phyloP scores from a whole-genome alignment of 2,329 filamentous ascomycete species.

The Aspergillus sp. region DNA sequence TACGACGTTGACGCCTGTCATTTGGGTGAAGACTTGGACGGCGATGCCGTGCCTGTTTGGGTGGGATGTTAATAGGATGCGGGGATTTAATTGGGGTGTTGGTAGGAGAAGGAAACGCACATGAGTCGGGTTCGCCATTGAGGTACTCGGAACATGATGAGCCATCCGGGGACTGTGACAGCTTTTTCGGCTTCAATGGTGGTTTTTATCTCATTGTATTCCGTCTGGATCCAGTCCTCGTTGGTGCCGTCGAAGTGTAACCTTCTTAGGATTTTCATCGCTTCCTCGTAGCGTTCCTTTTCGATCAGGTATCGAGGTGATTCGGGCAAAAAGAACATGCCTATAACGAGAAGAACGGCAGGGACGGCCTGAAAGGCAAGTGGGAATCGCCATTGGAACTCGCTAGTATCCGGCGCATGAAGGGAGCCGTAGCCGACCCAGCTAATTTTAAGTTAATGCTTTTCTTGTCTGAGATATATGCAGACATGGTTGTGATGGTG shows the following conservation, averaged over 20 bases:
- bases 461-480: not conserved
- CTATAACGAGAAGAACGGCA: constrained; percentile 38
- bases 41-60: constrained; percentile 54
- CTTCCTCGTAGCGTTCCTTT: constrained; percentile 53
- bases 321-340: constrained; percentile 38
- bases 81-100: too few species aligned
- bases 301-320: constrained; percentile 42
- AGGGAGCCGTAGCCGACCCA: constrained; percentile 54
- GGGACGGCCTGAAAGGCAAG: constrained; percentile 44
- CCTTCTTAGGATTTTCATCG: constrained; percentile 51
- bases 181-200: constrained; percentile 63
- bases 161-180: constrained; percentile 50
- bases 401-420: constrained; percentile 35
- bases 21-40: constrained; percentile 67
- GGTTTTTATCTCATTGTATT: constrained; percentile 30
- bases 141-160: constrained; percentile 44
- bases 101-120: constrained; percentile 18
- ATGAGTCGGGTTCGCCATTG: constrained; percentile 62
- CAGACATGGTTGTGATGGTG: not conserved
- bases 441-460: constrained; percentile 20
- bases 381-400: constrained; percentile 41
- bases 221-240: constrained; percentile 57
- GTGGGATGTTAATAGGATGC: not conserved
- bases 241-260: constrained; percentile 58
- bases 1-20: constrained; percentile 47